A percentile compares a stretch with the other conserved stretches of the same genome.
Conservation (phyloP, 192 early-diverging fungal genomes). For the Backusella westeae region DNA sequence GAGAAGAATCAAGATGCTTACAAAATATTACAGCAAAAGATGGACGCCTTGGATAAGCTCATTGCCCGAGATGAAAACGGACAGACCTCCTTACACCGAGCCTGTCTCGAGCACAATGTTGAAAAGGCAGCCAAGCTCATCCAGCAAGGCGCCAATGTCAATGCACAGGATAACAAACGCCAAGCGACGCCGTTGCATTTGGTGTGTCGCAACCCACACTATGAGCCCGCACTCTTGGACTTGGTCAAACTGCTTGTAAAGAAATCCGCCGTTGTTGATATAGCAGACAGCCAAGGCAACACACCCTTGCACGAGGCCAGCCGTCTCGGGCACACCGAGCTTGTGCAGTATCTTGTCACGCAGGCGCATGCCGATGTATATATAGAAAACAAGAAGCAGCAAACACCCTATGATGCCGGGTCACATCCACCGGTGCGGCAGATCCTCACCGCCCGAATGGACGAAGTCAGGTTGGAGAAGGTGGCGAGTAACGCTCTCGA, state of each 20-base stretch:
- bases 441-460: conserved; percentile 8
- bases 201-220: conserved; percentile 35
- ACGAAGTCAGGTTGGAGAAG: conserved; percentile 15
- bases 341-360: conserved; percentile 41
- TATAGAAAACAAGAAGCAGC: conserved; percentile 45
- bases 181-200: conserved; percentile 59
- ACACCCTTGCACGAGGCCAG: conserved; percentile 71
- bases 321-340: conserved; percentile 50
- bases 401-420: conserved; percentile 53
- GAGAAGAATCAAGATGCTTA: conserved; percentile 35
- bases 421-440: neutral
- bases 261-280: conserved; percentile 55
- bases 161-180: conserved; percentile 59
- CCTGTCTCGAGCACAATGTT: conserved; percentile 46
- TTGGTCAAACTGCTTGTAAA: conserved; percentile 48
- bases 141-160: conserved; percentile 65
- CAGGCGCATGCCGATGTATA: conserved; percentile 42
- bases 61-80: conserved; percentile 43
- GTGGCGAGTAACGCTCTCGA: conserved; percentile 16
- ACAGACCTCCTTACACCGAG: conserved; percentile 46
- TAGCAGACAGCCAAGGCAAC: conserved; percentile 40
- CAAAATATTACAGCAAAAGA: conserved; percentile 32
- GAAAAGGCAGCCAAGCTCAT: conserved; percentile 46
- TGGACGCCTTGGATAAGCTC: conserved; percentile 34
- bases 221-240: conserved; percentile 23